Evolutionary conservation across 345 rosid species (phyloP).

Genomic region (Mallotus nudiflorus): DNA sequence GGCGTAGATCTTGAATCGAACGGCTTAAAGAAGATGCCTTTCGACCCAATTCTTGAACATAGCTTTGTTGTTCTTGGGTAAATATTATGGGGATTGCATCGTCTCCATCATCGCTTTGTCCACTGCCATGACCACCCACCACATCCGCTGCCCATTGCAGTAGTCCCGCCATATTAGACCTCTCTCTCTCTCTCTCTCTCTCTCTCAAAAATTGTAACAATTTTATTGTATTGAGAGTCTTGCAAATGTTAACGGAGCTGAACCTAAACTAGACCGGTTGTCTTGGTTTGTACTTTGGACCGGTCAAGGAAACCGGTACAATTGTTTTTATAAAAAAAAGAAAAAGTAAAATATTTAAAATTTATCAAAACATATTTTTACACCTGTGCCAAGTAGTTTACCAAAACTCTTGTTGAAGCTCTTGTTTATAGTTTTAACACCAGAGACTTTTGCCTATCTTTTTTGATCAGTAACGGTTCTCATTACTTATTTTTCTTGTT

Average conservation of each 20-base stretch:
- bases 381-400: too few species aligned
- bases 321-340: too few species aligned
- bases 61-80: slow-evolving; percentile 63
- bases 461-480: too few species aligned
- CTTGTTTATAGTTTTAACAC: too few species aligned
- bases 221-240: too few species aligned
- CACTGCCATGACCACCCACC: slow-evolving; percentile 62
- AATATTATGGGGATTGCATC: slow-evolving; percentile 50
- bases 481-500: too few species aligned
- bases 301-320: too few species aligned
- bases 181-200: not conserved
- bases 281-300: too few species aligned
- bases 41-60: slow-evolving; percentile 64
- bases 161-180: slow-evolving; percentile 65
- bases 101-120: slow-evolving; percentile 34
- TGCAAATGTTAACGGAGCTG: slow-evolving; percentile 2
- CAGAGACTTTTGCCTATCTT: too few species aligned
- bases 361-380: too few species aligned
- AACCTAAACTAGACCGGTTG: slow-evolving; percentile 10
- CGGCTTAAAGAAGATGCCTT: slow-evolving; percentile 75
- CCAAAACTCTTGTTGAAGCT: too few species aligned
- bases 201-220: not conserved
- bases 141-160: slow-evolving; percentile 97
- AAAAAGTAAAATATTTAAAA: too few species aligned
- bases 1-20: slow-evolving; percentile 82